These are phyloP conservation scores for Peronospora tabacina DNA, from an alignment of 352 stramenopile genomes.

Conservation along the genomic window DNA sequence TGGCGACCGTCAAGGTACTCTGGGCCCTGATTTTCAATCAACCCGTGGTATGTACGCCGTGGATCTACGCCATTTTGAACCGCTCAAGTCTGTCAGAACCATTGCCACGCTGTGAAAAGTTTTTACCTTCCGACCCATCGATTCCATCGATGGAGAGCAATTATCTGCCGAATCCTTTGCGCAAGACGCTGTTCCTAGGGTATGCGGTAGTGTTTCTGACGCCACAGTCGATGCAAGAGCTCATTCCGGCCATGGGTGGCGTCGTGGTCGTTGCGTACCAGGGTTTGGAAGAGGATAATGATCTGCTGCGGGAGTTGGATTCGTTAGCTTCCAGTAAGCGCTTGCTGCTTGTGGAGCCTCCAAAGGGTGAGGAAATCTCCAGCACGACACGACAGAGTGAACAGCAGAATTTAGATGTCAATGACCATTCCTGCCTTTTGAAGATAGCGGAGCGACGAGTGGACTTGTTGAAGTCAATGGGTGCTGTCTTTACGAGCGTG, in stretches of 20 bases:
- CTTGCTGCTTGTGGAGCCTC: slow-evolving; percentile 58
- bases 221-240: slow-evolving; percentile 66
- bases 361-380: slow-evolving; percentile 44
- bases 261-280: slow-evolving; percentile 58
- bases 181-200: slow-evolving; percentile 66
- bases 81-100: slow-evolving; percentile 68
- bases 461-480: slow-evolving; percentile 51
- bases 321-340: slow-evolving; percentile 36
- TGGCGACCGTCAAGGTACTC: slow-evolving; percentile 80
- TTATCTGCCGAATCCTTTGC: slow-evolving; percentile 67
- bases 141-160: slow-evolving; percentile 50
- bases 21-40: slow-evolving; percentile 84
- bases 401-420: slow-evolving; percentile 11
- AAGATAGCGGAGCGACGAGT: slow-evolving; percentile 50
- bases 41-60: slow-evolving; percentile 70
- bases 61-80: slow-evolving; percentile 70
- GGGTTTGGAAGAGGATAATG: slow-evolving; percentile 41
- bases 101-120: slow-evolving; percentile 69
- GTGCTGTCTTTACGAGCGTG: slow-evolving; percentile 62
- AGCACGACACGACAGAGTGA: slow-evolving; percentile 49
- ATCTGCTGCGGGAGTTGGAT: slow-evolving; percentile 50
- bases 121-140: slow-evolving; percentile 50
- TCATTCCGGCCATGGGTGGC: slow-evolving; percentile 69
- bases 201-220: slow-evolving; percentile 69
- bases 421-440: slow-evolving; percentile 8